A percentile compares a stretch with the other conserved stretches of the same genome.
These are phyloP conservation scores for Truncatella angustata DNA, from an alignment of 2,329 filamentous ascomycete genomes.

Conservation along the genomic window DNA sequence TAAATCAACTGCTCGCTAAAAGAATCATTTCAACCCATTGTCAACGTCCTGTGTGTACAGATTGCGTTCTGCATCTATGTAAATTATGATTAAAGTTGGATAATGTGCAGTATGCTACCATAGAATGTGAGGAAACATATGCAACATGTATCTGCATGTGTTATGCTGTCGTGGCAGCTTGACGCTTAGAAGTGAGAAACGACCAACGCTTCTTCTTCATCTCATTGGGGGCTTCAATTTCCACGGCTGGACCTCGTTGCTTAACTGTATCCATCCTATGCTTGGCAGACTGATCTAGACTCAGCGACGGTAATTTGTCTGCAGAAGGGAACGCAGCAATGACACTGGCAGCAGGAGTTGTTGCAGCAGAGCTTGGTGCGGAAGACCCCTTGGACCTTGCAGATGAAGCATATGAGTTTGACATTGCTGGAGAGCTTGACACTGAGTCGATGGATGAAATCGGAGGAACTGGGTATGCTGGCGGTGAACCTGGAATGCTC, in stretches of 20 bases:
- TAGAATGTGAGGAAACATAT: neutral
- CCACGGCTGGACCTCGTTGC: neutral
- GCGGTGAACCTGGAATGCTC: constrained; percentile 12
- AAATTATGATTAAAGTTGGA: no score
- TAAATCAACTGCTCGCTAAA: no score
- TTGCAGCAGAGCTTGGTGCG: constrained; percentile 17
- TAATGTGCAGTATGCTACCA: no score
- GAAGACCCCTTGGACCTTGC: constrained; percentile 23
- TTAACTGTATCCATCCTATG: neutral
- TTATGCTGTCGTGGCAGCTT: neutral
- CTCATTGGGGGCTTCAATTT: neutral
- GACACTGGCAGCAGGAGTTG: constrained; percentile 13
- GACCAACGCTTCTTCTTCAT: constrained; percentile 3
- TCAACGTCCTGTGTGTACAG: no score
- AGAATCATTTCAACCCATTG: no score
- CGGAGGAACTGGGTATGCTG: constrained; percentile 14
- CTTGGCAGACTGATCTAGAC: neutral
- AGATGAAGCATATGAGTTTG: constrained; percentile 20
- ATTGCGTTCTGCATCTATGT: no score
- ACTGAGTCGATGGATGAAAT: neutral
- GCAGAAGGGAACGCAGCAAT: constrained; percentile 1
- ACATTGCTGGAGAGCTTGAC: constrained; percentile 11
- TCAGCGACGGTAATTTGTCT: neutral
- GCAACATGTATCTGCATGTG: neutral
- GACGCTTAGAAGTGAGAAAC: neutral